Evolutionary conservation across 2,329 filamentous ascomycete genomes (phyloP), one percentile per base, ranked within the genome.

Genomic region (Furcasterigmium furcatum): DNA sequence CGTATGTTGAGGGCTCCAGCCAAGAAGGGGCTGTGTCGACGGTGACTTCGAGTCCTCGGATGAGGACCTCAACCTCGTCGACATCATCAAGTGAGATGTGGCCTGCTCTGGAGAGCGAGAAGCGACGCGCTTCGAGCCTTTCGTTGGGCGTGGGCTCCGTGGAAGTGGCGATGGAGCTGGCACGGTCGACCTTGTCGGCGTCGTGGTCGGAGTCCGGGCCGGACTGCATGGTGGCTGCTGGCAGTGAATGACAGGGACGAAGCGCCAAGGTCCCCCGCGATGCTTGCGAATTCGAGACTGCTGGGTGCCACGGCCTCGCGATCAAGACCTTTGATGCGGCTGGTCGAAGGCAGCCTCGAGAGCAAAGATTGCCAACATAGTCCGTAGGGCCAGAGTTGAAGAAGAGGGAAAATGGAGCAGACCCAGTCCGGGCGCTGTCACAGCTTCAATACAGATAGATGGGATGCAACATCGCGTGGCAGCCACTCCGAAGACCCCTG

Each of bases 1-100:
- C 58, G 34, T 76, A 77, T 1, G 73, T 77, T 2, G 65, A 58
- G 1, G 73, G 73, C 10, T 75, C 72, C 12, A 76, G 56, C 56
- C 73, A 70, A 29, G 74, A 76, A 4, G 80, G 79, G 2, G 79
- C 75, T 2, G 79, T 76, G 48, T 85, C 75, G 16, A 85, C 78
- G 1, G 70, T 73, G 8, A 85, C 76, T 2, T 70, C 67, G 4
- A 84, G 66, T 52, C 73, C 64, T 34, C 77, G 74, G 20, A 83
- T 72, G 44, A 71, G 70, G 18, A 83, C 71, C 34, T 74, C 62
- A 7, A 82, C 77, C 2, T 76, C 66, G 20, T 77, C 68, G n/a
- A 84, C 79, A 60, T 77, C 77, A 50, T 70, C 68, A 2, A 75
- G 63, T 9, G 69, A 73, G 19, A 74, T 57, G 27, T 64, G 60